Conservation (phyloP, 2,329 filamentous ascomycete genomes). For the Alternaria triticimaculans region DNA sequence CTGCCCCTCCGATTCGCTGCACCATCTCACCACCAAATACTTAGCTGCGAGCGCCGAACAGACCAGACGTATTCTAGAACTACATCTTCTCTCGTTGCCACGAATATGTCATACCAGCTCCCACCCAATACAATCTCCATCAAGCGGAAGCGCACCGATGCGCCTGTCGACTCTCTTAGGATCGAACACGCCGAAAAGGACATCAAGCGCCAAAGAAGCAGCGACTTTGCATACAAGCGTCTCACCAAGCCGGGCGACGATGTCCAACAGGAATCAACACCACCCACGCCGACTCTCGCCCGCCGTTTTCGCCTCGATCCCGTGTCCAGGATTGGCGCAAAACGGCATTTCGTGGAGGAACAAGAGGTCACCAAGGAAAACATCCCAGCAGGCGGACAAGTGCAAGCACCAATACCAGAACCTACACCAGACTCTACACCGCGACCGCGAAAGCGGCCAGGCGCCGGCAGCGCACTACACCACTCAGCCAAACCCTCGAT, state of each 20-base stretch:
- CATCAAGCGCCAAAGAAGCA: slow-evolving; percentile 3
- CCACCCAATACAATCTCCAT: slow-evolving; percentile 48
- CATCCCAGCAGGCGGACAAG: neutral
- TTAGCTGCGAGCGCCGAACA: neutral
- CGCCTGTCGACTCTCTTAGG: slow-evolving; percentile 60
- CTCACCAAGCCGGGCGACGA: slow-evolving; percentile 34
- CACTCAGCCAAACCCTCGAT: slow-evolving; percentile 7
- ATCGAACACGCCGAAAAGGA: slow-evolving; percentile 25
- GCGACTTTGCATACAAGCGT: slow-evolving; percentile 24
- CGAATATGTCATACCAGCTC: neutral
- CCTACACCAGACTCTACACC: slow-evolving; percentile 10
- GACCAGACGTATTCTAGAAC: neutral
- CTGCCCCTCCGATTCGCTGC: slow-evolving; percentile 19
- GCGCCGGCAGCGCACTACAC: slow-evolving; percentile 30
- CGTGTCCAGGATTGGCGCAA: slow-evolving; percentile 18
- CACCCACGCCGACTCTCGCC: slow-evolving; percentile 27
- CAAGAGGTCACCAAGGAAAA: slow-evolving; percentile 9
- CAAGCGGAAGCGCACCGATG: slow-evolving; percentile 64
- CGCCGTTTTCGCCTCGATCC: slow-evolving; percentile 36
- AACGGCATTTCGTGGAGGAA: slow-evolving; percentile 32
- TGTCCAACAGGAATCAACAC: slow-evolving; percentile 7
- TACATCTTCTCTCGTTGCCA: neutral
- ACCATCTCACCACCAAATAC: slow-evolving; percentile 1
- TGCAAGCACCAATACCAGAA: slow-evolving; percentile 6
- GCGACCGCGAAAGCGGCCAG: slow-evolving; percentile 38